Conservation (phyloP, 495 filamentous ascomycete species). For the Hypoxylon fragiforme region DNA sequence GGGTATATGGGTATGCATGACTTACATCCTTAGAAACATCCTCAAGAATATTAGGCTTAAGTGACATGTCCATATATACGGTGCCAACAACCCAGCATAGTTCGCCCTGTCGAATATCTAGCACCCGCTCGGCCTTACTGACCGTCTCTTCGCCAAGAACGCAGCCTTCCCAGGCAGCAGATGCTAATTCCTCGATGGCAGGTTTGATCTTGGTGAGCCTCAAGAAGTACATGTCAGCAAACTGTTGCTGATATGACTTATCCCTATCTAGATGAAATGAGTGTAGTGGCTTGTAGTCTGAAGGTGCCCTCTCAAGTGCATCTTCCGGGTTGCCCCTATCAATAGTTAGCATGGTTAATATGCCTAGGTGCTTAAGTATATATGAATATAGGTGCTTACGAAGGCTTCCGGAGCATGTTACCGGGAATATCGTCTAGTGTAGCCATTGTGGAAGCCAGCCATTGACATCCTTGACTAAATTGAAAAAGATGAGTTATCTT, state of each 20-base stretch:
- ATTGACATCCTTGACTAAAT: slow-evolving; percentile 3
- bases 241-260: slow-evolving; percentile 90
- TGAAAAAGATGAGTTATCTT: neutral
- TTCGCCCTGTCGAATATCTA: slow-evolving; percentile 94
- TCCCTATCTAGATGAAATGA: slow-evolving; percentile 72
- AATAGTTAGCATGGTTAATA: slow-evolving; percentile 19
- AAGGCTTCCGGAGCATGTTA: slow-evolving; percentile 44
- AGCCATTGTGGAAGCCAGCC: slow-evolving; percentile 18
- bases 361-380: neutral
- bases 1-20: neutral
- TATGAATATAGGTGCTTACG: slow-evolving; percentile 34
- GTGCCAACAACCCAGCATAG: slow-evolving; percentile 95
- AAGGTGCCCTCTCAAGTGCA: slow-evolving; percentile 51
- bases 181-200: slow-evolving; percentile 71
- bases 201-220: slow-evolving; percentile 88
- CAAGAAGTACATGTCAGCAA: slow-evolving; percentile 94
- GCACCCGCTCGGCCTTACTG: slow-evolving; percentile 75
- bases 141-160: slow-evolving; percentile 79
- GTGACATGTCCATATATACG: slow-evolving; percentile 93
- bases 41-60: slow-evolving; percentile 96
- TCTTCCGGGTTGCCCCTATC: slow-evolving; percentile 45
- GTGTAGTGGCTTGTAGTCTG: slow-evolving; percentile 72
- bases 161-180: slow-evolving; percentile 74
- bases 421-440: slow-evolving; percentile 35
- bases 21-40: slow-evolving; percentile 89